Evolutionary conservation across 768 basidiomycete genomes (phyloP), one percentile per base, ranked within the genome.

Genomic region (Podaxis sp.): DNA sequence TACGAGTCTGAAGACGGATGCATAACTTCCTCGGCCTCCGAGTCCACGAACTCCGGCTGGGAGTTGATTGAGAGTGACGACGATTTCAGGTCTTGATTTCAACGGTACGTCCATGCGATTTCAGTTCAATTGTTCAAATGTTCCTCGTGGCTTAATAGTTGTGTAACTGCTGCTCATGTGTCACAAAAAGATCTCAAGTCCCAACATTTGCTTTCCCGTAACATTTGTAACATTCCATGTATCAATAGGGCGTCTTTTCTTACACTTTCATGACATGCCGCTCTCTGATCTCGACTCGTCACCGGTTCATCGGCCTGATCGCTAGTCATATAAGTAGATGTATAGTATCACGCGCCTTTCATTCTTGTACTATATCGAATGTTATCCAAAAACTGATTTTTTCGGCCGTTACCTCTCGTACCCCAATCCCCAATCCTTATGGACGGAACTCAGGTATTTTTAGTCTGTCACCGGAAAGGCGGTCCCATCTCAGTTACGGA

Each of bases 31-130:
- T 59, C 51, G 24, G 24, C 41, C 36, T 56, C 66, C 17, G 41
- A 55, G 2, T 41, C 54, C 7, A 57, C 63, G 36, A 24, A 4
- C 7, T 62, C 63, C 19, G n/a, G 43, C n/a, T 68, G 67, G 67
- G 65, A 65, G 19, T 43, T 68, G 2, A 24, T 66, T 17, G 52
- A 56, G n/a, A 43, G 47, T 24, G 53, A n/a, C 36, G 43, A 59
- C 15, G 52, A 49, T 2, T 17, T 37, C 15, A 29, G 27, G 15
- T 12, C 11, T 22, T 33, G 19, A 50, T 37, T 2, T 38, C 22
- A 38, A n/a, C 19, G 29, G 15, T 50, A 3, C 15, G 4, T 36
- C n/a, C 27, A 33, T 43, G 24, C 12, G 9, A 7, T n/a, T 9
- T 19, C 43, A 3, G 15, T 46, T 8, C 17, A 46, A 46, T 8